Evolutionary conservation across 73 alveolate genomes (phyloP), one percentile per base, ranked within the genome.

Genomic region (Paramecium primaurelia): DNA sequence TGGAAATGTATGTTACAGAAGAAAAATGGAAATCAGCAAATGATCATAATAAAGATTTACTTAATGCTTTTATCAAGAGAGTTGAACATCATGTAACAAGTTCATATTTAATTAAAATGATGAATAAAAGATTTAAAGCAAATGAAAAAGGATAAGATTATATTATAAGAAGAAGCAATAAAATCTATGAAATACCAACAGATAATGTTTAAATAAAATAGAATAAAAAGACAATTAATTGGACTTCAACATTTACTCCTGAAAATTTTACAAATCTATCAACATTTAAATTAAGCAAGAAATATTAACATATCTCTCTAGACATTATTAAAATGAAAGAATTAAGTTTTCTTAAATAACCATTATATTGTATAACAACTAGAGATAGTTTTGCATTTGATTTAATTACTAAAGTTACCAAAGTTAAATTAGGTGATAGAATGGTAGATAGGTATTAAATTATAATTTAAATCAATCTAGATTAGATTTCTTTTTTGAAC

Each of bases 381-480:
- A 92, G 99, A 59, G 99, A 96, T 77, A 73, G 94, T 84, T 96
- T 95, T 86, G 97, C 97, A 14, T 96, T 90, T 68, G 99, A 96
- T 26, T 83, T 94, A 47, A 68, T 59, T 47, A 69, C 26, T 8
- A 89, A 83, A 18, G 75, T 64, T 8, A 32, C 96, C 20, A 64
- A 64, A 6, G 51, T 64, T 32, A 64, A 64, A 34, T 64, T 64
- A 26, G 84, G 84, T 6, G 84, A 64, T 28, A 64, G 84, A 64
- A 5, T 64, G 12, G 84, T 64, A 12, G 84, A 9, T 58, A 84
- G 58, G 69, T 92, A 22, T 77, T 45, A 11, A 40, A 25, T 37
- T 37, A 77, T 18, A 54, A 54, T 54, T 0, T 54, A 49, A 40
- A 71, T 0, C 60, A 93, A 30, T 59, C 71, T 36, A 96, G 95